Percentiles rank a stretch among this genome's conserved stretches.
Evolutionary conservation across 2,329 filamentous ascomycete genomes (phyloP).

Genomic region (Colletotrichum spinosum): DNA sequence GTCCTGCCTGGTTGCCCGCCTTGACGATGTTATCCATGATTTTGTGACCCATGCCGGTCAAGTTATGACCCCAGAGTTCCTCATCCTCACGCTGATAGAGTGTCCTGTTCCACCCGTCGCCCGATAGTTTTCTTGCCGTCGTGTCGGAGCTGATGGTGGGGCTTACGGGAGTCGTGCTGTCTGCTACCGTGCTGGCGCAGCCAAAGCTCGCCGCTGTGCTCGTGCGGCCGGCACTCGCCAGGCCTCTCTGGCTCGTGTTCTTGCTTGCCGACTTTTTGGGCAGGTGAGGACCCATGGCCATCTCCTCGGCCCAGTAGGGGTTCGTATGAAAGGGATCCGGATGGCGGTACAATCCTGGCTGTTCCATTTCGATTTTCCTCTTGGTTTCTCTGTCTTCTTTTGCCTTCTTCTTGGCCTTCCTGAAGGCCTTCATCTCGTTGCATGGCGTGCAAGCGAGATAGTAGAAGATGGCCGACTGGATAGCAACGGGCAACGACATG

Average conservation of each 20-base stretch:
- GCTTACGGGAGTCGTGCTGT: constrained; percentile 48
- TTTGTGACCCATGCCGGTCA: constrained; percentile 65
- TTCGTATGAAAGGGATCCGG: constrained; percentile 88
- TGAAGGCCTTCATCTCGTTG: constrained; percentile 74
- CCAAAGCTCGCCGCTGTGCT: constrained; percentile 59
- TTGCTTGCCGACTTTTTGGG: constrained; percentile 71
- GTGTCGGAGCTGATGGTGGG: constrained; percentile 62
- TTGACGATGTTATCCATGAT: constrained; percentile 69
- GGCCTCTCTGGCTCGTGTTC: constrained; percentile 68
- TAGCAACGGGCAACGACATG: constrained; percentile 66
- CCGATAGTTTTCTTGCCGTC: constrained; percentile 57
- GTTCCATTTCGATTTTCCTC: constrained; percentile 72
- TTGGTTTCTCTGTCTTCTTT: constrained; percentile 75
- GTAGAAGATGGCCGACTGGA: constrained; percentile 84
- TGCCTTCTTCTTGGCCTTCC: constrained; percentile 77
- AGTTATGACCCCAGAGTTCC: constrained; percentile 80
- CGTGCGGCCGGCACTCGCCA: constrained; percentile 63
- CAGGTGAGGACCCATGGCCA: constrained; percentile 81
- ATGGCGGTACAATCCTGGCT: constrained; percentile 81
- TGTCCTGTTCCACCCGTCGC: constrained; percentile 79
- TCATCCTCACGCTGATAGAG: constrained; percentile 91
- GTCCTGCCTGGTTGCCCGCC: constrained; percentile 66
- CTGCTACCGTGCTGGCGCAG: constrained; percentile 51
- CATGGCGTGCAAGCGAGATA: constrained; percentile 84
- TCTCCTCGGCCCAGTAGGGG: constrained; percentile 89